phyloP scores from a whole-genome alignment of 495 filamentous ascomycete species.

The Talaromyces wortmannii region DNA sequence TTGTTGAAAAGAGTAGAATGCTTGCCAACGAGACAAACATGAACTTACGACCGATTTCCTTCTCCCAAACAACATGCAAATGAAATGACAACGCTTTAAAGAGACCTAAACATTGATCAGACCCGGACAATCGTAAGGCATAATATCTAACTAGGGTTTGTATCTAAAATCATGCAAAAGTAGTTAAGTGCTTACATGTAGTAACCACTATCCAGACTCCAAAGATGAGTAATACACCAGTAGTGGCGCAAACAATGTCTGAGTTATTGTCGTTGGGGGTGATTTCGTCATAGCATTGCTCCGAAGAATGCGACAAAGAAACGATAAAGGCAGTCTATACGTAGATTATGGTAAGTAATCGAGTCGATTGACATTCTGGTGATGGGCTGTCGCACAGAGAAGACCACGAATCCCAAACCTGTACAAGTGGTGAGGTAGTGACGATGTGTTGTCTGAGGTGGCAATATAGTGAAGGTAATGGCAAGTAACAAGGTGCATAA shows the following conservation, averaged over 20 bases:
- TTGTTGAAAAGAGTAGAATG: conserved; percentile 54
- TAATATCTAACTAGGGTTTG: not conserved
- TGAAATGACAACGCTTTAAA: conserved; percentile 77
- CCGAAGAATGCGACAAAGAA: conserved; percentile 59
- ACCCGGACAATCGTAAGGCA: not conserved
- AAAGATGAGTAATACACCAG: conserved; percentile 66
- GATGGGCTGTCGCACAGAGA: not conserved
- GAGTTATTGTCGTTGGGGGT: conserved; percentile 79
- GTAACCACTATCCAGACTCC: conserved; percentile 67
- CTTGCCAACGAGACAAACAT: conserved; percentile 64
- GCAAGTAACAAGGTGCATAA: conserved; percentile 60
- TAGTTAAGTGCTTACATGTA: conserved; percentile 47
- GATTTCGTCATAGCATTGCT: conserved; percentile 71
- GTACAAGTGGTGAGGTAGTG: conserved; percentile 60
- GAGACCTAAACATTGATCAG: conserved; percentile 44
- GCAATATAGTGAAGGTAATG: conserved; percentile 64
- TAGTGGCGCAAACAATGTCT: conserved; percentile 63
- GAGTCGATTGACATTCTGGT: conserved; percentile 10
- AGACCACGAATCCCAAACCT: not conserved
- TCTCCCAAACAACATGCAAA: conserved; percentile 83
- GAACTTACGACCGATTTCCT: conserved; percentile 68
- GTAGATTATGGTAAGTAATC: not conserved
- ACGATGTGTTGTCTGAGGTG: conserved; percentile 66
- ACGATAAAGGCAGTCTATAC: conserved; percentile 69
- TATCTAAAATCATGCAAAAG: not conserved